Conservation (phyloP, 345 rosid genomes). For the Acer negundo region DNA sequence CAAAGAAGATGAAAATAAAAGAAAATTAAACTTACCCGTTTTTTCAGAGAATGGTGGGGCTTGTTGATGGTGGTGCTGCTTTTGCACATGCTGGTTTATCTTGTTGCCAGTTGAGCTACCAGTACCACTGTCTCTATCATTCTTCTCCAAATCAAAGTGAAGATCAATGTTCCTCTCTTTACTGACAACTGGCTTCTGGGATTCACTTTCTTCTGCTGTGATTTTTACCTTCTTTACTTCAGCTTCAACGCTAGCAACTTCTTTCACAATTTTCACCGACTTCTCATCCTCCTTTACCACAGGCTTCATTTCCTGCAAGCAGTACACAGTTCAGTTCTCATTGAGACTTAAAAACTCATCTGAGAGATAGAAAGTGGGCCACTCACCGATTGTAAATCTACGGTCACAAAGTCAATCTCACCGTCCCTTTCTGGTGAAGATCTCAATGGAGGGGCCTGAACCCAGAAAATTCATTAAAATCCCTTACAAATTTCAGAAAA, state of each 20-base stretch:
- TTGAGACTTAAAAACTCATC: not conserved
- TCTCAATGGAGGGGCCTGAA: conserved; percentile 82
- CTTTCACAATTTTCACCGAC: conserved; percentile 36
- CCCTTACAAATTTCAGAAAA: not conserved
- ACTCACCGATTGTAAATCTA: conserved; percentile 73
- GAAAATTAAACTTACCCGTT: conserved; percentile 40
- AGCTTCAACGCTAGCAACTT: conserved; percentile 39
- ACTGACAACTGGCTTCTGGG: conserved; percentile 40
- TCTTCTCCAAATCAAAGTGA: conserved; percentile 75
- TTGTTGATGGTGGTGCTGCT: conserved; percentile 61
- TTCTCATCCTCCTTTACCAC: conserved; percentile 47
- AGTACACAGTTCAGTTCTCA: conserved; percentile 17
- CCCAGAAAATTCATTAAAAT: conserved; percentile 4
- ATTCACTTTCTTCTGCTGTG: conserved; percentile 42
- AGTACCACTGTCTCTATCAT: conserved; percentile 51
- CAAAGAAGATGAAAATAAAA: not conserved
- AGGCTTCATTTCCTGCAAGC: conserved; percentile 58
- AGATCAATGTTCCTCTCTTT: conserved; percentile 69
- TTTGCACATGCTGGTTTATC: conserved; percentile 50
- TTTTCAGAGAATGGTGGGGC: conserved; percentile 52
- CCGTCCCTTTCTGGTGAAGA: conserved; percentile 86
- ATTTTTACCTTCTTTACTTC: conserved; percentile 52
- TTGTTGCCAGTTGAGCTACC: conserved; percentile 36
- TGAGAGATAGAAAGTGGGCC: conserved; percentile 26
- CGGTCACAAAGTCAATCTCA: conserved; percentile 59